These are phyloP conservation scores for Pseudopithomyces maydicus DNA, from an alignment of 2,329 filamentous ascomycete species.

Conservation along the genomic window DNA sequence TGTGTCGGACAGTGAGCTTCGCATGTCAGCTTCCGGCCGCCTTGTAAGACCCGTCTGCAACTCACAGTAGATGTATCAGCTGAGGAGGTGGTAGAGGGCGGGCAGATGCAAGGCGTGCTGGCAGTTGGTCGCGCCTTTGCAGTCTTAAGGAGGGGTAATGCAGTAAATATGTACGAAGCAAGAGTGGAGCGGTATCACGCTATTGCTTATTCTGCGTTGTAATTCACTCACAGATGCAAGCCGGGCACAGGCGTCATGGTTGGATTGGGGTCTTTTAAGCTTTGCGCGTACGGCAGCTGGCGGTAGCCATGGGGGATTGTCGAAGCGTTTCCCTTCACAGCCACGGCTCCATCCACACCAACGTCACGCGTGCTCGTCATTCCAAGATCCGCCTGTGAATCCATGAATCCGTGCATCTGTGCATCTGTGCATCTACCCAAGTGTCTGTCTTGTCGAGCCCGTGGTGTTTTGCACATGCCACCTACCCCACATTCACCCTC, in stretches of 20 bases:
- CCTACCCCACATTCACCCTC: background rate
- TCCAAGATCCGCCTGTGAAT: conserved; percentile 23
- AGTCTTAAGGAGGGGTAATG: conserved; percentile 36
- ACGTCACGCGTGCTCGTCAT: conserved; percentile 39
- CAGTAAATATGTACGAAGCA: conserved; percentile 38
- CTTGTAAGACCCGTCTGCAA: background rate
- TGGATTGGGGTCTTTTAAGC: conserved; percentile 2
- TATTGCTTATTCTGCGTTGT: conserved; percentile 28
- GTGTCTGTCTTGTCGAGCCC: too few species aligned
- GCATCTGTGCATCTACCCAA: background rate
- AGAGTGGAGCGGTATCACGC: conserved; percentile 32
- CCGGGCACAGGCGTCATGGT: conserved; percentile 12
- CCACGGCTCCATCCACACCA: conserved; percentile 20
- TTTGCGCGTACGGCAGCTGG: conserved; percentile 16
- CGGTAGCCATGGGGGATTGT: conserved; percentile 26
- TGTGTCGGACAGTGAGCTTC: background rate
- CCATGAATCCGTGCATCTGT: conserved; percentile 26
- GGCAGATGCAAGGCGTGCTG: background rate
- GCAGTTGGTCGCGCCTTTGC: conserved; percentile 11
- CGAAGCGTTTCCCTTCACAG: conserved; percentile 29
- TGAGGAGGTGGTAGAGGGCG: background rate
- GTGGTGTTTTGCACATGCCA: background rate
- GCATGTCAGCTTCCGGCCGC: background rate
- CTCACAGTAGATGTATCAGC: background rate
- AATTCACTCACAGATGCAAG: conserved; percentile 23